Base-by-base conservation (phyloP, 768 basidiomycete species). In the Leccinum longicurvipes region DNA sequence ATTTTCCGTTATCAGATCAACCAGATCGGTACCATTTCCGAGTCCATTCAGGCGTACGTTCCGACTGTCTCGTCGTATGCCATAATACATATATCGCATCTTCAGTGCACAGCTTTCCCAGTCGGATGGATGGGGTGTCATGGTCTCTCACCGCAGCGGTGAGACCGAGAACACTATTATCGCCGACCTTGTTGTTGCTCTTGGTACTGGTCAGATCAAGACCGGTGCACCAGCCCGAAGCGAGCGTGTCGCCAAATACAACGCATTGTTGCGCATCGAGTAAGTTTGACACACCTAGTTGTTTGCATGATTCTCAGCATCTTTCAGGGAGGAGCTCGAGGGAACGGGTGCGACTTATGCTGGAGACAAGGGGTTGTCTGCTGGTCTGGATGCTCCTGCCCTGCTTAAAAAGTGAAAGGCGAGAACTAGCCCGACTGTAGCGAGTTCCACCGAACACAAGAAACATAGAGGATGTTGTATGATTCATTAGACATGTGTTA, bases 151-250 rank as follows among this genome's bases (percentile, higher is more conserved):
- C 83, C 94, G 97, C 63, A 93, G 90, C 63, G 96, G 96, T 68
- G 96, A 98, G 82, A 98, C 96, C 32, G 95, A 97, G 77, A 94
- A 93, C 79, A 95, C 93, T 53, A 80, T 93, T 74, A 98, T 98
- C 67, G 93, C 95, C 60, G 94, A 98, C 75, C 86, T 98, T 62
- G 85, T 87, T 60, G 94, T 98, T 64, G 97, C 91, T 47, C 91
- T 98, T 63, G 87, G 89, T 61, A 82, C 82, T 57, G 94, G 94
- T 60, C 89, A 96, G 76, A 97, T 98, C 82, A 98, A 99, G 87
- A 97, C 96, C 47, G 96, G 96, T 77, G 95, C 95, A 42, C 96
- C 95, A 32, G 93, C 93, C 59, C 84, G 95, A 60, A 89, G 86
- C 66, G 97, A 98, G 79, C 96, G 97, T 77, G 89, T 98, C 27